These are phyloP conservation scores for Ziziphus jujuba DNA, from an alignment of 306 rosid species.

Conservation along the genomic window DNA sequence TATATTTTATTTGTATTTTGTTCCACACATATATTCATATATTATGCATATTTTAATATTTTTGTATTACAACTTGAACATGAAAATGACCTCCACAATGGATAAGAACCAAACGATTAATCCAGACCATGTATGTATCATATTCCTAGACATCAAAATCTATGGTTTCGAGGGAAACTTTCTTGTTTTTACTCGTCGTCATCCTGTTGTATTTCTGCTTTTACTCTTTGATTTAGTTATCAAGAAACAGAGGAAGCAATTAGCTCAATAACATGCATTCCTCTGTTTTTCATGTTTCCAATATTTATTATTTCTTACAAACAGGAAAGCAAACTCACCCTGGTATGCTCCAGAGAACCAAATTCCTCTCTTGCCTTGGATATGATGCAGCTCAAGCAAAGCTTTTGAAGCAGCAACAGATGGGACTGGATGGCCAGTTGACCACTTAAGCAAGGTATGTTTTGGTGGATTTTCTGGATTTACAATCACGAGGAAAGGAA, in stretches of 20 bases:
- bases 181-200: no score
- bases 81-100: no score
- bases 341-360: conserved; percentile 94
- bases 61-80: no score
- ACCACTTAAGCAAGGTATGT: conserved; percentile 65
- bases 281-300: no score
- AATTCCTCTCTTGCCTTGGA: no score
- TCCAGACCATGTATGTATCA: not conserved
- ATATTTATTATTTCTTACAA: not conserved
- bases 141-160: not conserved
- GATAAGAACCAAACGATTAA: no score
- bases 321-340: conserved; percentile 48
- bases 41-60: no score
- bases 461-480: conserved; percentile 74
- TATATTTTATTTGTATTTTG: no score
- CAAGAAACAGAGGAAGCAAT: not conserved
- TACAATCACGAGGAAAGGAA: conserved; percentile 73
- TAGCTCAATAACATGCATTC: no score
- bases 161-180: not conserved
- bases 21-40: no score
- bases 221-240: no score
- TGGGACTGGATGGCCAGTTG: conserved; percentile 86
- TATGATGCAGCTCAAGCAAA: conserved; percentile 53
- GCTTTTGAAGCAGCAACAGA: conserved; percentile 85
- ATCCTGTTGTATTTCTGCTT: no score